Base-by-base conservation (phyloP, 306 rosid species). In the Trifolium subterraneum region DNA sequence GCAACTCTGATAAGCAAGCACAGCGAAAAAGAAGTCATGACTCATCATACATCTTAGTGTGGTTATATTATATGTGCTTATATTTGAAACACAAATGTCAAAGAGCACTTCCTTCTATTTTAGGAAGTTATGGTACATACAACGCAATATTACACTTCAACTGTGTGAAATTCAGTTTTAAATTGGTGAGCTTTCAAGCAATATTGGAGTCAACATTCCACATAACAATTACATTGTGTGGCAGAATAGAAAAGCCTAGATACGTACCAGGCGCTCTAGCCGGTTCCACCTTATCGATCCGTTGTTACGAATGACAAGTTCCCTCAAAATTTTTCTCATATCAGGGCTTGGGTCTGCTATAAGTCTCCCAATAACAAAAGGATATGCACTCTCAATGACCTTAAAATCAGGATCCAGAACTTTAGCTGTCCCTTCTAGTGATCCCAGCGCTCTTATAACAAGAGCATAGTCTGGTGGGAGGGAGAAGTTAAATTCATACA, bases 391-490 rank as follows among this genome's bases (percentile, higher is more conserved):
- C 87, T 90, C 96, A 51, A 94, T 79, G 63, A 94, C 97, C 79
- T 94, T 90, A 73, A 94, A 94, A 70, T 78, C 88, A 80, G 96
- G 97, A 90, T 94, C 96, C 64, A 94, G 89, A 82, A 62, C 88
- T 79, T 94, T 94, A 61, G 99, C 99, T 18, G 99, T 94, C 84
- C 99, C 99, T 81, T 94, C 97, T 19, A 92, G 87, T 52, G 99
- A 90, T 76, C 99, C 99, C 86, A 90, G 67, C 54, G 99, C 89
- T 85, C 99, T 90, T 83, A 90, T 85, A 51, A 94, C 99, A 64
- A 94, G 87, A 58, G 99, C 99, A 84, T 94, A 94, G 80, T 94
- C 96, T 56, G 99, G 99, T 15, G 99, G 99, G 61, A 94, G 96
- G 76, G 87, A 88, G 84, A 94, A 91, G 78, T 90, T 83, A 73